Evolutionary conservation across 1,284 basidiomycete genomes (phyloP).

Genomic region (Heterobasidion irregulare): DNA sequence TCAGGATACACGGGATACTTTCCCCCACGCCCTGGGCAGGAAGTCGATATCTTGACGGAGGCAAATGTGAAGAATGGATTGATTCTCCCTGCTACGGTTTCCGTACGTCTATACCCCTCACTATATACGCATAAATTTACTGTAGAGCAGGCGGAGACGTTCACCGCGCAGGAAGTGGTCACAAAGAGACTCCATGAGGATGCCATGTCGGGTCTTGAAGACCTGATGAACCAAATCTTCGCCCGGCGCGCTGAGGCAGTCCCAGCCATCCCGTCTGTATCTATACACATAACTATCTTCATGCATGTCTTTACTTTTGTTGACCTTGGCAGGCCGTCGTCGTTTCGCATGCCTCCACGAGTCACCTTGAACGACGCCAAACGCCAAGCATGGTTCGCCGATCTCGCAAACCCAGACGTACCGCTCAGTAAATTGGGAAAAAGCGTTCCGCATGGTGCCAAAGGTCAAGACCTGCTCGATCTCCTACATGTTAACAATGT

Average conservation of each 20-base stretch:
- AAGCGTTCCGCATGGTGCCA: constrained; percentile 89
- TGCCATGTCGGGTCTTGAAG: constrained; percentile 63
- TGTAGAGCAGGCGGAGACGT: constrained; percentile 49
- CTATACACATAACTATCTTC: background rate
- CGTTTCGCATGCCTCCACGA: constrained; percentile 80
- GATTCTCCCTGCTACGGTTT: constrained; percentile 47
- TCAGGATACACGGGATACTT: constrained; percentile 82
- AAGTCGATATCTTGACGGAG: constrained; percentile 80
- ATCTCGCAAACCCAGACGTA: constrained; percentile 84
- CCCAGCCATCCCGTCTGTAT: constrained; percentile 54
- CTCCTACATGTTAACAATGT: constrained; percentile 79
- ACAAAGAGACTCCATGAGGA: constrained; percentile 40
- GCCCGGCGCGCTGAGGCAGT: constrained; percentile 48
- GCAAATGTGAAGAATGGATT: constrained; percentile 78
- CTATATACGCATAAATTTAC: constrained; percentile 2
- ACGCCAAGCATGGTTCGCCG: constrained; percentile 83
- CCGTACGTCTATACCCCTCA: constrained; percentile 31
- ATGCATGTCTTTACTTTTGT: background rate
- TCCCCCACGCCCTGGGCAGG: constrained; percentile 76
- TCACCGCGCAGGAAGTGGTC: constrained; percentile 49
- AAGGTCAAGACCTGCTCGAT: constrained; percentile 87
- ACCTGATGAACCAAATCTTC: constrained; percentile 77
- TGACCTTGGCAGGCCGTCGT: constrained; percentile 42
- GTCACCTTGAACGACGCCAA: constrained; percentile 89
- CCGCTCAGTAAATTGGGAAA: constrained; percentile 85